Conservation (phyloP, 495 filamentous ascomycete species). For the Pseudevernia furfuracea region DNA sequence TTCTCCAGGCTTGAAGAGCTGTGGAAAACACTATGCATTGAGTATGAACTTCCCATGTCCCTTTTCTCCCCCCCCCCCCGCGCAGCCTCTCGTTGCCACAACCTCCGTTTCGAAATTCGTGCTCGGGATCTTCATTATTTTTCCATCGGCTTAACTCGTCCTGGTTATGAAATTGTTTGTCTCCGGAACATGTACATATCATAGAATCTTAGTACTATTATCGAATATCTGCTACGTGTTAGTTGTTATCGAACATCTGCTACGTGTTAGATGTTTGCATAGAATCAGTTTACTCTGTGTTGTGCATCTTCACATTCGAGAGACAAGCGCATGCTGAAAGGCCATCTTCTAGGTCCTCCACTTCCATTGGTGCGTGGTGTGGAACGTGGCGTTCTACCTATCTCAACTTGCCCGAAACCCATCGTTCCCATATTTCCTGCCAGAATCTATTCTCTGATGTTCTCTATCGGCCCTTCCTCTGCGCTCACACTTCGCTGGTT, state of each 20-base stretch:
- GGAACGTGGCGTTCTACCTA: conserved; percentile 83
- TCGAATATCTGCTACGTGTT: neutral
- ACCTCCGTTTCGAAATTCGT: neutral
- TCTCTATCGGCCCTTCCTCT: conserved; percentile 85
- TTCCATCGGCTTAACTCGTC: neutral
- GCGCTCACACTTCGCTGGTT: conserved; percentile 62
- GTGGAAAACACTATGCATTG: conserved; percentile 79
- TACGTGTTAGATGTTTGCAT: neutral
- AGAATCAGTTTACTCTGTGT: neutral
- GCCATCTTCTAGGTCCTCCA: conserved; percentile 31
- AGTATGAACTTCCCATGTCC: conserved; percentile 52
- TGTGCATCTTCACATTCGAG: neutral
- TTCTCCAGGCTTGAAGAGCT: conserved; percentile 79
- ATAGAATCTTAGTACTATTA: neutral
- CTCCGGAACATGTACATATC: neutral
- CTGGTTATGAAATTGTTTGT: neutral
- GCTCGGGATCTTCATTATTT: neutral
- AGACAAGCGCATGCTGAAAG: conserved; percentile 14
- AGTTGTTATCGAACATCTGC: neutral
- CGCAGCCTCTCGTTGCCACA: neutral
- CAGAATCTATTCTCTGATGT: conserved; percentile 82
- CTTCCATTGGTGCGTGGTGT: conserved; percentile 58
- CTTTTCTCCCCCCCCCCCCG: no score
- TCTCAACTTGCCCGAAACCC: conserved; percentile 50
- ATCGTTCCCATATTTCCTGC: conserved; percentile 53